Percentiles rank a stretch among this genome's conserved stretches.
Conservation (phyloP, 257 asterid species). For the Catharanthus roseus region DNA sequence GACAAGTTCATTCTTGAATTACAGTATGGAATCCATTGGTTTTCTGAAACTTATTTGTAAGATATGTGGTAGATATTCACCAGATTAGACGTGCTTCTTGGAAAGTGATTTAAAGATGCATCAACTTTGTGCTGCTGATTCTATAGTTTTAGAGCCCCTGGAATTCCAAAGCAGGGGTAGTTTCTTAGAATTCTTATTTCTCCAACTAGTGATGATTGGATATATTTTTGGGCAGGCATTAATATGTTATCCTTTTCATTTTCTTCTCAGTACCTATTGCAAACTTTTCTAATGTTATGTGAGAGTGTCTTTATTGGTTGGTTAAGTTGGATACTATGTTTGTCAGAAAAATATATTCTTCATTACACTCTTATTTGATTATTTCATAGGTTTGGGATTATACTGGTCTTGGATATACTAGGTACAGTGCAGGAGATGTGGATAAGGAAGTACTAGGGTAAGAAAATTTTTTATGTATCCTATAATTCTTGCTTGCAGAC, state of each 20-base stretch:
- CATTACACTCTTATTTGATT: background rate
- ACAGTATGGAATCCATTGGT: background rate
- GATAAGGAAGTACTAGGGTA: slow-evolving; percentile 81
- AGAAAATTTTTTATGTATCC: slow-evolving; percentile 20
- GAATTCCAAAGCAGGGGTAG: background rate
- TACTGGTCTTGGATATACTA: slow-evolving; percentile 89
- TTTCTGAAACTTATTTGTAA: background rate
- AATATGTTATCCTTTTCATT: background rate
- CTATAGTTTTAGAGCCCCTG: background rate
- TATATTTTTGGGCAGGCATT: background rate
- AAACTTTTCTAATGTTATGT: background rate
- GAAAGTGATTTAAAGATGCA: background rate
- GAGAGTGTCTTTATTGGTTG: background rate
- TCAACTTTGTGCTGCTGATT: background rate
- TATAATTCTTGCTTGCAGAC: slow-evolving; percentile 22
- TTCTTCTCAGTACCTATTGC: background rate
- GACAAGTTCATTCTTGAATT: background rate
- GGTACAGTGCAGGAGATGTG: slow-evolving; percentile 77
- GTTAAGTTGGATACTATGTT: background rate
- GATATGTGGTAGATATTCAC: background rate
- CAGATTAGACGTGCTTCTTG: background rate
- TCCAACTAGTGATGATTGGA: background rate
- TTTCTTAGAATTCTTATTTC: background rate
- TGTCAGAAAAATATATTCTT: background rate
- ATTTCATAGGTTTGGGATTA: slow-evolving; percentile 89